These are phyloP conservation scores for Alternaria triticina DNA, from an alignment of 2,329 filamentous ascomycete species.

Conservation along the genomic window DNA sequence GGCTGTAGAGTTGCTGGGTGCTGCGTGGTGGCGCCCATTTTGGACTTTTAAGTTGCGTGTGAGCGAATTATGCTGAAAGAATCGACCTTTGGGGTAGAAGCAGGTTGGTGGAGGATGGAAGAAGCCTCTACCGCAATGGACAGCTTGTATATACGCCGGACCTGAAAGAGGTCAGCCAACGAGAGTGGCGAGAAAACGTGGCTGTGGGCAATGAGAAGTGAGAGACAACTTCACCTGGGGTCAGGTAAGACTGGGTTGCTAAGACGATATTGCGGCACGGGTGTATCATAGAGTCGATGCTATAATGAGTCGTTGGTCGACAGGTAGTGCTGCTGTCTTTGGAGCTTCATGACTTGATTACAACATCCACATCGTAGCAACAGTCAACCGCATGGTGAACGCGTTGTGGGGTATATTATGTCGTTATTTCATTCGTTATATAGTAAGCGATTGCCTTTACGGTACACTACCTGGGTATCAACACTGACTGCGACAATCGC, in stretches of 20 bases:
- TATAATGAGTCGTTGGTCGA: neutral
- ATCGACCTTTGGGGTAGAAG: neutral
- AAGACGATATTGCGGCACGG: neutral
- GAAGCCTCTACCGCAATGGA: neutral
- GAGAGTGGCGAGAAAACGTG: neutral
- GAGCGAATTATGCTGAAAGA: rapidly evolving
- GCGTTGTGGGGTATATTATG: neutral
- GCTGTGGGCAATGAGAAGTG: neutral
- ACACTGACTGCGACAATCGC: neutral
- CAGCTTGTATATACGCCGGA: neutral
- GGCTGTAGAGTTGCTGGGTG: neutral
- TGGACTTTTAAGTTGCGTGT: neutral
- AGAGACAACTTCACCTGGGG: neutral
- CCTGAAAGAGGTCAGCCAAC: neutral
- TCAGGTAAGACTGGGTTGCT: neutral
- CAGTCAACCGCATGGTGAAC: no score
- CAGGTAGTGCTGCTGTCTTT: neutral
- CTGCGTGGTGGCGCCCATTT: neutral
- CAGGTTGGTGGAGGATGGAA: neutral
- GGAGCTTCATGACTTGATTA: neutral
- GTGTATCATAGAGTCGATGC: neutral
- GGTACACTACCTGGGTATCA: neutral
- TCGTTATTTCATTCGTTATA: neutral
- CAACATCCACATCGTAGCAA: no score
- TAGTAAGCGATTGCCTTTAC: neutral